phyloP scores from a whole-genome alignment of 306 rosid genomes.

The Prunus salicina region DNA sequence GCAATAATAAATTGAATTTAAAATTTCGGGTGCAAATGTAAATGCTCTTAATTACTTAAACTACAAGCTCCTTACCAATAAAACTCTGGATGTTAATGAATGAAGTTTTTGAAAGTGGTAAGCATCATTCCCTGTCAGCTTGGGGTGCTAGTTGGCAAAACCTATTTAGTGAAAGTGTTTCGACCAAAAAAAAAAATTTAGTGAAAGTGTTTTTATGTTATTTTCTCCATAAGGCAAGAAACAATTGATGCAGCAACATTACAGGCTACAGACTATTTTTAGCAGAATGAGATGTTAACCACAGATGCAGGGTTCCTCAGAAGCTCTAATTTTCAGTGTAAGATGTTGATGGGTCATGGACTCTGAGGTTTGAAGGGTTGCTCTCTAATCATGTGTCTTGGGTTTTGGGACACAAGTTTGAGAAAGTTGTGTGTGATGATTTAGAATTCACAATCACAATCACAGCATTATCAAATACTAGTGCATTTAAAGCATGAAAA shows the following conservation, averaged over 20 bases:
- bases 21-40: no score
- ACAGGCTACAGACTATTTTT: conserved; percentile 28
- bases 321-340: conserved; percentile 56
- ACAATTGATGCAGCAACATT: conserved; percentile 31
- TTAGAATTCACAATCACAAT: conserved; percentile 21
- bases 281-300: conserved; percentile 33
- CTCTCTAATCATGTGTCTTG: conserved; percentile 41
- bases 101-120: conserved; percentile 27
- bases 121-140: conserved; percentile 48
- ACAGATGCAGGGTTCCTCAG: conserved; percentile 38
- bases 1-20: neutral
- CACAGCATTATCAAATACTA: conserved; percentile 19
- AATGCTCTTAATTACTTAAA: no score
- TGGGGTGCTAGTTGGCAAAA: conserved; percentile 48
- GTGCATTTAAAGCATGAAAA: neutral
- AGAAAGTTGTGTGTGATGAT: neutral
- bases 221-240: conserved; percentile 31
- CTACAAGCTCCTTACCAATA: neutral
- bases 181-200: no score
- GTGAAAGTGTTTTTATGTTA: neutral
- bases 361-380: conserved; percentile 37
- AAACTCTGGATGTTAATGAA: conserved; percentile 28
- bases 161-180: neutral
- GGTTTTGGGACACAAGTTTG: conserved; percentile 30
- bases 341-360: conserved; percentile 48